A percentile compares a stretch with the other conserved stretches of the same genome.
Conservation (phyloP, 176 grass and related monocot species). For the Oryza australiensis region DNA sequence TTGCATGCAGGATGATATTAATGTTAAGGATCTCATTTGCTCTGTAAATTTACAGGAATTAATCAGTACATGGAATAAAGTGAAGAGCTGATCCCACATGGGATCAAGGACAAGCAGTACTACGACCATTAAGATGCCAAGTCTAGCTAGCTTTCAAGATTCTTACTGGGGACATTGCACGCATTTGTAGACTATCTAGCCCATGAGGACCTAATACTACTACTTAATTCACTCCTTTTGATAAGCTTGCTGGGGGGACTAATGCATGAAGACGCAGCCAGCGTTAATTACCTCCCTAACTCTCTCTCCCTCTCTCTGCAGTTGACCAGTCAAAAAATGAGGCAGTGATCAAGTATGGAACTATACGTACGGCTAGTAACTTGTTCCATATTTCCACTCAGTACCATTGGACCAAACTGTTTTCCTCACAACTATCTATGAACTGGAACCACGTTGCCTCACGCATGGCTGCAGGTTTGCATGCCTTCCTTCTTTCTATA, state of each 20-base stretch:
- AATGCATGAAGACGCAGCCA: constrained; percentile 29
- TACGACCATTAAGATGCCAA: constrained; percentile 26
- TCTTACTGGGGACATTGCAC: constrained; percentile 53
- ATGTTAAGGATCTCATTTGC: constrained; percentile 1
- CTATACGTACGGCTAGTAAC: constrained; percentile 38
- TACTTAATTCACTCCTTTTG: constrained; percentile 63
- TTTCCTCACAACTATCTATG: constrained; percentile 44
- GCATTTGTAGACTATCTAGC: constrained; percentile 54
- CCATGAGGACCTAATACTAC: constrained; percentile 48
- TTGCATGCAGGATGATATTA: constrained; percentile 4
- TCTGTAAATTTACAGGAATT: constrained; percentile 38
- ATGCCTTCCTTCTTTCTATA: constrained; percentile 45
- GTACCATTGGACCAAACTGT: constrained; percentile 36
- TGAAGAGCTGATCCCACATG: constrained; percentile 49
- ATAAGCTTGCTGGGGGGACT: constrained; percentile 52
- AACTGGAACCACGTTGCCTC: constrained; percentile 51
- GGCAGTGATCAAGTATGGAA: constrained; percentile 23
- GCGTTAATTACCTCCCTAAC: constrained; percentile 29
- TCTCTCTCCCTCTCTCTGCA: constrained; percentile 27
- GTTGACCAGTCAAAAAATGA: constrained; percentile 67
- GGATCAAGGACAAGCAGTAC: constrained; percentile 56
- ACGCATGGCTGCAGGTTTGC: constrained; percentile 28
- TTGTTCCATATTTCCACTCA: constrained; percentile 36
- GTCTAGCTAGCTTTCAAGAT: constrained; percentile 48
- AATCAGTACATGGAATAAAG: constrained; percentile 50